These are phyloP conservation scores for Fusarium liriodendri DNA, from an alignment of 2,329 filamentous ascomycete genomes.

Conservation along the genomic window DNA sequence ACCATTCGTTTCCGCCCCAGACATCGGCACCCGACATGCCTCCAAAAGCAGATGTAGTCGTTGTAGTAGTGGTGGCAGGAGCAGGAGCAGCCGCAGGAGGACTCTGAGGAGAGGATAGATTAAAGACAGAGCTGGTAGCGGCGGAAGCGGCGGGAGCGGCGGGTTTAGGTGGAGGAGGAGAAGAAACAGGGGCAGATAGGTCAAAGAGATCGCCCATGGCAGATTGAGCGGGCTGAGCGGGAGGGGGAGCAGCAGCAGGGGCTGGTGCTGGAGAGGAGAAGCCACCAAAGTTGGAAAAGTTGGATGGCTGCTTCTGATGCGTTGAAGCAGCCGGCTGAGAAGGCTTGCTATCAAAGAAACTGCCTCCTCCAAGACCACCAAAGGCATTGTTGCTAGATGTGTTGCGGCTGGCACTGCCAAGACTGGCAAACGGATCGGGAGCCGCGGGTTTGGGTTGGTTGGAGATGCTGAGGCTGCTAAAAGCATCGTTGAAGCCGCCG, in stretches of 20 bases:
- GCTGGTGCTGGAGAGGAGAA: constrained; percentile 61
- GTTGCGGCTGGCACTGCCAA: constrained; percentile 53
- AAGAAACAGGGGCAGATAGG: constrained; percentile 68
- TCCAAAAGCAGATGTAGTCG: constrained; percentile 51
- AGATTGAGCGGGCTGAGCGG: constrained; percentile 58
- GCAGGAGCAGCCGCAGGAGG: constrained; percentile 58
- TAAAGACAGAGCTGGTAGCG: constrained; percentile 77
- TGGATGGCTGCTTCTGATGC: constrained; percentile 64
- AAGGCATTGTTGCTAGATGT: constrained; percentile 57
- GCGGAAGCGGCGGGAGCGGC: constrained; percentile 56
- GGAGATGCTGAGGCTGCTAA: constrained; percentile 59
- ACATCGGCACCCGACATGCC: constrained; percentile 71
- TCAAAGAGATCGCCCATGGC: constrained; percentile 86
- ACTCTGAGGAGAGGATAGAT: constrained; percentile 71
- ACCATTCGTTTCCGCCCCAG: constrained; percentile 92
- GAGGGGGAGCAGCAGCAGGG: constrained; percentile 44
- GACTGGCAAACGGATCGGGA: constrained; percentile 70
- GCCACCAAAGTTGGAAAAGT: constrained; percentile 73
- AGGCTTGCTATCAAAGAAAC: constrained; percentile 85
- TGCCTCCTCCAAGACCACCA: constrained; percentile 73
- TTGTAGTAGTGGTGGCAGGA: constrained; percentile 44
- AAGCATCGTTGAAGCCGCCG: constrained; percentile 83
- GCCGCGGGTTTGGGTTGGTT: constrained; percentile 56
- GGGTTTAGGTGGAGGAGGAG: constrained; percentile 53
- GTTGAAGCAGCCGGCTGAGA: constrained; percentile 63